These are phyloP conservation scores for Aureobasidium sp. DNA, from an alignment of 2,329 filamentous ascomycete genomes.

Conservation along the genomic window DNA sequence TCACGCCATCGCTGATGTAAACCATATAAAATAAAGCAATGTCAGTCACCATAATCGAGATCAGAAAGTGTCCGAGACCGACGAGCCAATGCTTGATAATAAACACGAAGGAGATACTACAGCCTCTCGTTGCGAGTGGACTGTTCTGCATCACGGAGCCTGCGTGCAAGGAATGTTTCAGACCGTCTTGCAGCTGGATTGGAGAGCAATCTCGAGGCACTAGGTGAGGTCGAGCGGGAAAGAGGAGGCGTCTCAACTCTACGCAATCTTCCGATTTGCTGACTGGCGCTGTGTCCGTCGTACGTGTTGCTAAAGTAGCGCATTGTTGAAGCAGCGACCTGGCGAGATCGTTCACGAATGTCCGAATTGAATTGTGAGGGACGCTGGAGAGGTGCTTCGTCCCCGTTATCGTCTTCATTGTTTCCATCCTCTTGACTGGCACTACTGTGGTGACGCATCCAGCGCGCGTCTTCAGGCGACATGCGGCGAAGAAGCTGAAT, in stretches of 20 bases:
- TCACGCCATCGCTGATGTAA: not conserved
- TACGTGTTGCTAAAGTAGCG: not conserved
- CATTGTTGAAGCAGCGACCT: conserved; percentile 4
- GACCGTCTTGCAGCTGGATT: not conserved
- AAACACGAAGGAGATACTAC: not conserved
- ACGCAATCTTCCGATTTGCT: not conserved
- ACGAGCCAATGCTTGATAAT: not conserved
- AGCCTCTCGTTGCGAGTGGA: not conserved
- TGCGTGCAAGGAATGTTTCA: not conserved
- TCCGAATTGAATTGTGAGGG: not conserved
- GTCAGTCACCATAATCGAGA: not conserved
- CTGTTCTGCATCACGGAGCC: not conserved
- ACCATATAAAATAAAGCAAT: not conserved
- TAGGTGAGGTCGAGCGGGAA: not conserved
- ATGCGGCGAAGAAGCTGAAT: conserved; percentile 1
- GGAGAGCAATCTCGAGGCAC: not conserved
- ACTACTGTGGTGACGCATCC: conserved; percentile 1
- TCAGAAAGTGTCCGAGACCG: not conserved
- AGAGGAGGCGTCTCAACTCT: not conserved
- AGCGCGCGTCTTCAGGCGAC: not conserved
- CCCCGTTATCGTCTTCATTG: not conserved
- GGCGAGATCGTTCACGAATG: conserved; percentile 3
- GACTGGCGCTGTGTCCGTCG: not conserved
- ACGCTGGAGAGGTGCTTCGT: not conserved
- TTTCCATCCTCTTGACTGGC: not conserved